Conservation (phyloP, 2,329 filamentous ascomycete genomes). For the Dactylellina haptotyla region DNA sequence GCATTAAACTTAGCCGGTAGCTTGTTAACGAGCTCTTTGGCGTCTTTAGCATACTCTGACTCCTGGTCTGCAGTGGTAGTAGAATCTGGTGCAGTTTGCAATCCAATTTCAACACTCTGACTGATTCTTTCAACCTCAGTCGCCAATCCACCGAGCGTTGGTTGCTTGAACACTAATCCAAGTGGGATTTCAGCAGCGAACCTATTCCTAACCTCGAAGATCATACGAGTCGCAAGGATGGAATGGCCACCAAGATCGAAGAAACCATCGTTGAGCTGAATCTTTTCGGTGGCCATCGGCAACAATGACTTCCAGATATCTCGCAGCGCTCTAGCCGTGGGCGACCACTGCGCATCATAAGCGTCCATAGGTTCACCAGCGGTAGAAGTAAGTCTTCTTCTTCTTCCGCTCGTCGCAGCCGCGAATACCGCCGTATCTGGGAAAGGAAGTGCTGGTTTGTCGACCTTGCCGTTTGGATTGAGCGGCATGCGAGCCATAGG, state of each 20-base stretch:
- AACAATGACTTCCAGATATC: conserved; percentile 57
- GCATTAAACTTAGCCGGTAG: conserved; percentile 64
- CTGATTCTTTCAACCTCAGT: conserved; percentile 67
- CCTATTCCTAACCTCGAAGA: conserved; percentile 75
- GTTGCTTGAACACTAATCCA: conserved; percentile 74
- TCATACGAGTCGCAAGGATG: conserved; percentile 81
- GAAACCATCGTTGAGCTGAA: conserved; percentile 69
- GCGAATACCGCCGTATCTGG: conserved; percentile 76
- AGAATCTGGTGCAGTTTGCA: conserved; percentile 61
- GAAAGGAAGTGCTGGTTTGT: conserved; percentile 81
- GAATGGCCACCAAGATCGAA: conserved; percentile 84
- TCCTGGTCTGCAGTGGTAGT: conserved; percentile 57
- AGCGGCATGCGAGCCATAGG: conserved; percentile 77
- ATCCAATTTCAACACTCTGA: conserved; percentile 60
- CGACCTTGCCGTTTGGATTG: conserved; percentile 88
- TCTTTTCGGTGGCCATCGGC: conserved; percentile 52
- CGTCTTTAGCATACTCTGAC: conserved; percentile 66
- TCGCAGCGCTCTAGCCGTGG: conserved; percentile 54
- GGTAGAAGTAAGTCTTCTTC: conserved; percentile 64
- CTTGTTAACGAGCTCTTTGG: conserved; percentile 65
- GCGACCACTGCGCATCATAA: conserved; percentile 42
- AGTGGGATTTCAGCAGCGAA: conserved; percentile 75
- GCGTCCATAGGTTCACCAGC: conserved; percentile 38
- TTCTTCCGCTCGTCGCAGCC: conserved; percentile 67
- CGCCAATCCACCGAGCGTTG: conserved; percentile 67